Conservation (phyloP, 176 grass and related monocot species). For the Thinopyrum elongatum region DNA sequence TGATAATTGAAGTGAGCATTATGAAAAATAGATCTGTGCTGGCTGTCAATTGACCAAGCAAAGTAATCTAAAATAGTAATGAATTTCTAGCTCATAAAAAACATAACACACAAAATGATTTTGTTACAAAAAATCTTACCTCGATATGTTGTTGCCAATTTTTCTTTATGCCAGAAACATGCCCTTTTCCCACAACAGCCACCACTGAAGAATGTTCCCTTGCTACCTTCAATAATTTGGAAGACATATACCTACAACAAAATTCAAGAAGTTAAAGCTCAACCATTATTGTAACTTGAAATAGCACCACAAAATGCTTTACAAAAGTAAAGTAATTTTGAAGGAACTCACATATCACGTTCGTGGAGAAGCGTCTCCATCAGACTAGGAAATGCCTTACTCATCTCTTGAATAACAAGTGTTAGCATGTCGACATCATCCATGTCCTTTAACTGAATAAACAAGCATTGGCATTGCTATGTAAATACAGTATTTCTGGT, state of each 20-base stretch:
- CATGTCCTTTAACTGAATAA: slow-evolving; percentile 91
- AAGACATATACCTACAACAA: slow-evolving; percentile 90
- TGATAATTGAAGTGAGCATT: background rate
- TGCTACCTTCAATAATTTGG: slow-evolving; percentile 57
- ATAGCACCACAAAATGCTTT: background rate
- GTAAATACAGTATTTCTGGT: background rate
- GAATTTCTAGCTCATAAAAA: background rate
- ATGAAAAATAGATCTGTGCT: background rate
- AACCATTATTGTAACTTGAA: background rate
- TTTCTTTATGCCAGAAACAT: slow-evolving; percentile 93
- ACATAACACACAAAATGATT: background rate
- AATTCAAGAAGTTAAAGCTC: background rate
- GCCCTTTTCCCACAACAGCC: slow-evolving; percentile 90
- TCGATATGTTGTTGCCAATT: slow-evolving; percentile 80
- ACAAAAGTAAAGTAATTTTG: background rate
- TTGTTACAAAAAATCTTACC: slow-evolving; percentile 30
- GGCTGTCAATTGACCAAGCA: background rate
- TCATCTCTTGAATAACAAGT: slow-evolving; percentile 95
- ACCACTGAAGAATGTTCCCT: slow-evolving; percentile 86
- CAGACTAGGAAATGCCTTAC: slow-evolving; percentile 85
- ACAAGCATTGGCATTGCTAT: background rate
- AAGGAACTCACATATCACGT: slow-evolving; percentile 75
- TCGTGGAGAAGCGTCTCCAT: slow-evolving; percentile 90
- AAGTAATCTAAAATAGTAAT: background rate
- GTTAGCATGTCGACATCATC: slow-evolving; percentile 92